Evolutionary conservation across 129 eudicot species (phyloP).

Genomic region (Silybum marianum): DNA sequence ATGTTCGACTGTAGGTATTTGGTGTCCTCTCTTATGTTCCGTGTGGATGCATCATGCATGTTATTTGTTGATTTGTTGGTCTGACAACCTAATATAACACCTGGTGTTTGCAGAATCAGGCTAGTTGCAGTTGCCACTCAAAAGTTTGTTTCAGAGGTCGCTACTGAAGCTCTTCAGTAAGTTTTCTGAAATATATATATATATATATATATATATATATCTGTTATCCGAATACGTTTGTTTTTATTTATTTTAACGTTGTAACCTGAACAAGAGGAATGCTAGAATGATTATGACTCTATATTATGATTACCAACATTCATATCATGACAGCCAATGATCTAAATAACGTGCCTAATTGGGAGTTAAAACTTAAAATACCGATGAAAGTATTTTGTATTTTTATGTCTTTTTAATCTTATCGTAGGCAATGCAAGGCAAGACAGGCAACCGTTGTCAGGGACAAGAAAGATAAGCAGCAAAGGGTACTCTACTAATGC

Average conservation of each 20-base stretch:
- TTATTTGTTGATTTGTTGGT: not conserved
- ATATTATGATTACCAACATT: not conserved
- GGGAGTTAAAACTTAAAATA: not conserved
- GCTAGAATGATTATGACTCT: not conserved
- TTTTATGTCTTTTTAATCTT: slow-evolving; percentile 6
- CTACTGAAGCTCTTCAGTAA: slow-evolving; percentile 91
- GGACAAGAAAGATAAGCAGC: slow-evolving; percentile 87
- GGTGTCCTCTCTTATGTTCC: not conserved
- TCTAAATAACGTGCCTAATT: not conserved
- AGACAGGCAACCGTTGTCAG: slow-evolving; percentile 69
- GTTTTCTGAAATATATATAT: slow-evolving; percentile 22
- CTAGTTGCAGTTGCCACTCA: slow-evolving; percentile 96
- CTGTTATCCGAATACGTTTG: not conserved
- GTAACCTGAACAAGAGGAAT: not conserved
- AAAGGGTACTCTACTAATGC: slow-evolving; percentile 47
- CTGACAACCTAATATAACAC: not conserved
- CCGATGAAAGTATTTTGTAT: not conserved
- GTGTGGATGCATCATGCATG: not conserved
- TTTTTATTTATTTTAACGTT: not conserved
- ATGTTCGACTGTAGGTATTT: slow-evolving; percentile 79
- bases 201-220: not conserved
- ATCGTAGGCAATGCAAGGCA: slow-evolving; percentile 80
- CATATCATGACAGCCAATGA: not conserved
- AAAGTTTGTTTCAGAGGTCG: slow-evolving; percentile 81
- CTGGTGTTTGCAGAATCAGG: slow-evolving; percentile 55